Conservation (phyloP, 192 early-diverging fungal species). For the Radiomyces spectabilis region DNA sequence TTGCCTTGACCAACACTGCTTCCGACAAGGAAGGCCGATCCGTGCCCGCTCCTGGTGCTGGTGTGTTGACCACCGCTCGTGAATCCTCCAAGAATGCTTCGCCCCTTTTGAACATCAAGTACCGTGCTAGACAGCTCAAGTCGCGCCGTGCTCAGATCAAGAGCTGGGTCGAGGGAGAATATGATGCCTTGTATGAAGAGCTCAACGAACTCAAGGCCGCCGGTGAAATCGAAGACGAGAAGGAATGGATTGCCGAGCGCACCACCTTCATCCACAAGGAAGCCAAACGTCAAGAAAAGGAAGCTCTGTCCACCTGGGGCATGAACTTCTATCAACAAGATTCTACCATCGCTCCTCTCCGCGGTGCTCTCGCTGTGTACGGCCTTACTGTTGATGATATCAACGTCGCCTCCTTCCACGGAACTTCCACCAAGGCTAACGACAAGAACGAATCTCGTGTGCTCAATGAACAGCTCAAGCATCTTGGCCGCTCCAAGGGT, state of each 20-base stretch:
- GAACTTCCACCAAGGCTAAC: slow-evolving; percentile 90
- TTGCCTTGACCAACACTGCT: slow-evolving; percentile 82
- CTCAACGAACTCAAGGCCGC: slow-evolving; percentile 48
- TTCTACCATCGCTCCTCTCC: slow-evolving; percentile 73
- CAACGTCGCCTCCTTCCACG: slow-evolving; percentile 92
- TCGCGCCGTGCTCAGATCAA: slow-evolving; percentile 72
- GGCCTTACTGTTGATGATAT: slow-evolving; percentile 91
- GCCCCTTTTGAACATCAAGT: slow-evolving; percentile 72
- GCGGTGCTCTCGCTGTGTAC: slow-evolving; percentile 80
- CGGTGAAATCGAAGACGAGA: slow-evolving; percentile 34
- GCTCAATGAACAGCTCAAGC: slow-evolving; percentile 74
- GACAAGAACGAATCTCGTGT: slow-evolving; percentile 92
- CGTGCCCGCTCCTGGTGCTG: slow-evolving; percentile 91
- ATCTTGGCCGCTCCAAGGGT: slow-evolving; percentile 82
- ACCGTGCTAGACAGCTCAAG: slow-evolving; percentile 71
- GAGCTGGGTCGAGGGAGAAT: slow-evolving; percentile 72
- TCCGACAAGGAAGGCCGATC: slow-evolving; percentile 93
- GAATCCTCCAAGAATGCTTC: slow-evolving; percentile 51
- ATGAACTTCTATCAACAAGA: slow-evolving; percentile 73
- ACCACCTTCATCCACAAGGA: slow-evolving; percentile 44
- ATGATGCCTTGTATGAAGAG: slow-evolving; percentile 59
- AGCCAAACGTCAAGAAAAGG: slow-evolving; percentile 65
- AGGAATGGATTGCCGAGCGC: slow-evolving; percentile 38
- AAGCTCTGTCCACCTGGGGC: slow-evolving; percentile 67
- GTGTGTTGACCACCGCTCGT: slow-evolving; percentile 85